Conservation (phyloP, 2,329 filamentous ascomycete genomes). For the Sporothrix pseudoabietina region DNA sequence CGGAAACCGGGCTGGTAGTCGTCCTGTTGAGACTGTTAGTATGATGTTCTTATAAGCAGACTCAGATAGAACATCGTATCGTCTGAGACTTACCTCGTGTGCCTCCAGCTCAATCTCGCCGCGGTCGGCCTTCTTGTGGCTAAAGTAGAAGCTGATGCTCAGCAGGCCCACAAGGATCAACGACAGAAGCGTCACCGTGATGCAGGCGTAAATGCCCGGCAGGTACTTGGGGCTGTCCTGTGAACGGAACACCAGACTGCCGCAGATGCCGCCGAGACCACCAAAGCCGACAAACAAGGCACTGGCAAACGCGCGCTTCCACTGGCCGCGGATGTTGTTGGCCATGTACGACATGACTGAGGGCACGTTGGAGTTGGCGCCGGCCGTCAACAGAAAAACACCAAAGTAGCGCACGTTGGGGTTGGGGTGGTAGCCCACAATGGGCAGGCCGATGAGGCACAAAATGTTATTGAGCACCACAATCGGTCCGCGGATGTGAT, state of each 20-base stretch:
- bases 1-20: slow-evolving; percentile 47
- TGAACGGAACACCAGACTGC: slow-evolving; percentile 69
- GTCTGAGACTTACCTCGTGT: slow-evolving; percentile 45
- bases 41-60: neutral
- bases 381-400: slow-evolving; percentile 74
- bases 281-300: slow-evolving; percentile 76
- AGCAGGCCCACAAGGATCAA: slow-evolving; percentile 50
- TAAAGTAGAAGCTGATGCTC: slow-evolving; percentile 47
- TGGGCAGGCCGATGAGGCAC: slow-evolving; percentile 67
- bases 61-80: neutral
- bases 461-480: slow-evolving; percentile 58
- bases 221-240: slow-evolving; percentile 58
- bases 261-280: slow-evolving; percentile 76
- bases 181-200: slow-evolving; percentile 52
- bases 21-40: slow-evolving; percentile 37
- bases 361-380: slow-evolving; percentile 77
- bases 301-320: slow-evolving; percentile 80
- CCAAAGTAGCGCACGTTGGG: slow-evolving; percentile 68
- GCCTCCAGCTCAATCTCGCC: slow-evolving; percentile 56
- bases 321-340: slow-evolving; percentile 85
- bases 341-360: slow-evolving; percentile 77
- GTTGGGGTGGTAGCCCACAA: slow-evolving; percentile 67
- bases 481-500: slow-evolving; percentile 65
- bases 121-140: slow-evolving; percentile 55
- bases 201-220: slow-evolving; percentile 59